Evolutionary conservation across 2,329 filamentous ascomycete species (phyloP), one percentile per base, ranked within the genome.

Genomic region (Fusarium subtropicale): DNA sequence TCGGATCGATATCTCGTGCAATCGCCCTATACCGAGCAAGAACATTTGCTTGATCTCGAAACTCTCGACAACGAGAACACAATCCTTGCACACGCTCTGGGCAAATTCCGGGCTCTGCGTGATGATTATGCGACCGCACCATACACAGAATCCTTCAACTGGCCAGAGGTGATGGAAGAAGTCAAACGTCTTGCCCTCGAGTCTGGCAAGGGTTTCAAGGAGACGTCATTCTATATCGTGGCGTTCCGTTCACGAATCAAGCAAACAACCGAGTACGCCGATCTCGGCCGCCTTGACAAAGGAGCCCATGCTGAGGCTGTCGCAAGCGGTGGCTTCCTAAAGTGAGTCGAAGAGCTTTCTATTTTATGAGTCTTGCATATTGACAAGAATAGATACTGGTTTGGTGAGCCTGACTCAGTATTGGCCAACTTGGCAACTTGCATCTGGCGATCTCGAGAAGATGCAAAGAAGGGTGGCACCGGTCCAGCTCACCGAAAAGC

Each of bases 391-490:
- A 90, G 88, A 79, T 97, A 97, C 80, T 97, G 94, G 93, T 97
- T 97, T 78, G 93, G 93, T 3, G 84, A 82, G 34, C 90, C 91
- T 22, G 89, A 97, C 80, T 81, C 78, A 44, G 84, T 91, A 53
- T 85, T 91, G 66, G 84, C 88, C 75, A 97, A 97, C 80, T 79
- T 97, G 74, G 94, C 94, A 44, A 97, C 94, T 50, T 94, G 89
- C 78, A 77, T 91, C 64, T 91, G 89, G 89, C 83, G 87, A 68
- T 86, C 85, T 33, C 82, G 84, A 44, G 82, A 86, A 41, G 87
- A 91, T 75, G 89, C 89, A 38, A 83, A 81, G 71, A 83, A 83
- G 67, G 89, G 88, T 61, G 88, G 87, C 31, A 79, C 83, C 55
- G 88, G 88, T 15, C 84, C 85, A 48, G 90, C 89, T 60, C 86